Evolutionary conservation across 1,284 basidiomycete species (phyloP), one percentile per base, ranked within the genome.

Genomic region (Stygiomarasmius scandens): DNA sequence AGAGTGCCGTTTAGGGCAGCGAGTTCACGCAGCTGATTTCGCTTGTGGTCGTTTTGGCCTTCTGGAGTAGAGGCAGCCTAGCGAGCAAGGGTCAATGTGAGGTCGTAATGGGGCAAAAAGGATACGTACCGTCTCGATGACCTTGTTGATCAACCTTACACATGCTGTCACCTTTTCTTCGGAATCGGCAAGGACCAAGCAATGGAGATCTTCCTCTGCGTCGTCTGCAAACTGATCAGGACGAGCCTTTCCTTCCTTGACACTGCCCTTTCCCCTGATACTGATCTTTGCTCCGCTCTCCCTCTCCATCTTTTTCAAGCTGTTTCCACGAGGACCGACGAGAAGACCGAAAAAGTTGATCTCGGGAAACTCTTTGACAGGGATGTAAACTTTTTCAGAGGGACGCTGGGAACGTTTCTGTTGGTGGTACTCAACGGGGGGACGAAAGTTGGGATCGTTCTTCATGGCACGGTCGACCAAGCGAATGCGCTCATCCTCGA

Each of bases 281-380:
- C 92, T 94, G 68, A 99, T 99, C 77, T 99, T 99, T 19, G 97
- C 97, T 24, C 97, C 97, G 68, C 91, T 94, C 67, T 99, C 94
- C 56, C 93, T 82, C 76, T 99, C 97, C 97, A 99, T 99, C 74
- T 94, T 96, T 83, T 99, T 99, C 79, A 99, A 78, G 76, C 95
- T 96, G 73, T 99, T 99, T 49, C 97, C 97, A 68, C 97, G 91
- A 67, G 97, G 97, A 43, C 97, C 97, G 61, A 99, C 96, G 59
- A 99, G 86, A 59, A 99, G 81, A 67, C 97, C 97, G 68, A 99
- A 99, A 76, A 99, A 99, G 75, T 99, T 99, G 81, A 99, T 99
- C 76, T 99, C 96, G 3, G 97, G 97, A 69, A 99, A 99, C 76
- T 99, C 97, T 72, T 99, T 98, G 69, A 98, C 95, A 25, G 97